Conservation (phyloP, 2,329 filamentous ascomycete genomes). For the Aspergillus proliferans region DNA sequence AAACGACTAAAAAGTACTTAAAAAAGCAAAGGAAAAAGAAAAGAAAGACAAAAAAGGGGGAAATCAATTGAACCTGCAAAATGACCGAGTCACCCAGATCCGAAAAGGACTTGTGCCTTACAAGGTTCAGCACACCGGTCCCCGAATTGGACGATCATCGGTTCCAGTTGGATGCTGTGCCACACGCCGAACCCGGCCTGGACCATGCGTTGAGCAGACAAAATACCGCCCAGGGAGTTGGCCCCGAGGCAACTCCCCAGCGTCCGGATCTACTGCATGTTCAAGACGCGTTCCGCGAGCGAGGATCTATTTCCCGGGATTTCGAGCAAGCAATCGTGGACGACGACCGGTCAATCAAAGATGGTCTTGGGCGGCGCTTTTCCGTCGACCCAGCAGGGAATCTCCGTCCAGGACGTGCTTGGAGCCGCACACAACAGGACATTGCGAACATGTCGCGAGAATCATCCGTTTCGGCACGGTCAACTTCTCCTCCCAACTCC, state of each 20-base stretch:
- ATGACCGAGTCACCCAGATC: constrained; percentile 58
- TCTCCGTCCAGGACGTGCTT: constrained; percentile 27
- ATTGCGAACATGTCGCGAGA: constrained; percentile 37
- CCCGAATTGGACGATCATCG: constrained; percentile 80
- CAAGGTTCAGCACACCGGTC: constrained; percentile 57
- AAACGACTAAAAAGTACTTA: constrained; percentile 2
- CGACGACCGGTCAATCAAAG: constrained; percentile 52
- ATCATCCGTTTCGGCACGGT: constrained; percentile 55
- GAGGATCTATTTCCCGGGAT: constrained; percentile 59
- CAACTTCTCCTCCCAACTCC: constrained; percentile 85
- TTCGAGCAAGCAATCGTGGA: constrained; percentile 82
- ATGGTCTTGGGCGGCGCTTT: constrained; percentile 30
- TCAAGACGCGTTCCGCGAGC: constrained; percentile 40
- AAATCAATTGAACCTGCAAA: constrained; percentile 7
- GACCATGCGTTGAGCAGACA: constrained; percentile 28
- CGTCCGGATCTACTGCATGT: constrained; percentile 43
- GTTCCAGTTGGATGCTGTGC: constrained; percentile 37
- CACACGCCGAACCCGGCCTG: constrained; percentile 29
- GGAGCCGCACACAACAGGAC: constrained; percentile 34
- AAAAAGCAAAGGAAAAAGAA: background rate
- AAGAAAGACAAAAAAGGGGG: background rate
- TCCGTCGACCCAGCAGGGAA: constrained; percentile 38
- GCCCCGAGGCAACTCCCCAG: constrained; percentile 45
- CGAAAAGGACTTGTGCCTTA: constrained; percentile 52
- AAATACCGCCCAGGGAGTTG: constrained; percentile 42